These are phyloP conservation scores for Fomitopsis schrenkii DNA, from an alignment of 1,284 basidiomycete genomes.

Conservation along the genomic window DNA sequence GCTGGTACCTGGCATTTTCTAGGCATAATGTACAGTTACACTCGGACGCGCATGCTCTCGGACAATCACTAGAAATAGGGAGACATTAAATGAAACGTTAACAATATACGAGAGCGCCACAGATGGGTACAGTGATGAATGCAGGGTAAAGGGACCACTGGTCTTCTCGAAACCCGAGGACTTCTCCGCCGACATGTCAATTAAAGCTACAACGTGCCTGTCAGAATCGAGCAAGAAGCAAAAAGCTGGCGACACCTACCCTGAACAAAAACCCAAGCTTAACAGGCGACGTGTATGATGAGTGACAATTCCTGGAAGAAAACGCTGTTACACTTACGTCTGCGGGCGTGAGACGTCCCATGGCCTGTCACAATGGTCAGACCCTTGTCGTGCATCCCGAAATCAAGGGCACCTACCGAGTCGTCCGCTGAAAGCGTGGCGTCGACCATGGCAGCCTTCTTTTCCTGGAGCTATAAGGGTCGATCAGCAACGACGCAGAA, in stretches of 20 bases:
- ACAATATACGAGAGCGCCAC: not conserved
- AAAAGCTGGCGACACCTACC: conserved; percentile 32
- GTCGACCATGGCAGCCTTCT: conserved; percentile 85
- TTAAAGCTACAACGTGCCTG: not conserved
- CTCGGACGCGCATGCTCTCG: not conserved
- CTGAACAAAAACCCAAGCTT: conserved; percentile 78
- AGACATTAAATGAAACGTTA: not conserved
- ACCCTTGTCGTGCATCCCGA: conserved; percentile 12
- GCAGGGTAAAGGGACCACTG: not conserved
- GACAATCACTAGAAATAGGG: not conserved
- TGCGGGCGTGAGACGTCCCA: conserved; percentile 86
- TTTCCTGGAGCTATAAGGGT: conserved; percentile 79
- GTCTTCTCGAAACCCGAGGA: too few species aligned
- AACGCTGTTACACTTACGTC: conserved; percentile 58
- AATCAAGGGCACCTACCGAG: conserved; percentile 39
- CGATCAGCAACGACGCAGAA: not conserved
- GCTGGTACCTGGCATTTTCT: conserved; percentile 10
- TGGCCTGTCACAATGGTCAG: conserved; percentile 51
- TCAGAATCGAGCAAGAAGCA: not conserved
- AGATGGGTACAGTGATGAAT: not conserved
- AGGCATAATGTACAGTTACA: not conserved
- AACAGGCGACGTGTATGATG: conserved; percentile 4
- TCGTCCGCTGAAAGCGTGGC: conserved; percentile 78
- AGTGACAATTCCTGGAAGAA: not conserved
- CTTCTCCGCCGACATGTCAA: not conserved